Percentiles rank a stretch among this genome's conserved stretches.
Evolutionary conservation across 805 yeast species (phyloP).

Genomic region (Candida tallmaniae): DNA sequence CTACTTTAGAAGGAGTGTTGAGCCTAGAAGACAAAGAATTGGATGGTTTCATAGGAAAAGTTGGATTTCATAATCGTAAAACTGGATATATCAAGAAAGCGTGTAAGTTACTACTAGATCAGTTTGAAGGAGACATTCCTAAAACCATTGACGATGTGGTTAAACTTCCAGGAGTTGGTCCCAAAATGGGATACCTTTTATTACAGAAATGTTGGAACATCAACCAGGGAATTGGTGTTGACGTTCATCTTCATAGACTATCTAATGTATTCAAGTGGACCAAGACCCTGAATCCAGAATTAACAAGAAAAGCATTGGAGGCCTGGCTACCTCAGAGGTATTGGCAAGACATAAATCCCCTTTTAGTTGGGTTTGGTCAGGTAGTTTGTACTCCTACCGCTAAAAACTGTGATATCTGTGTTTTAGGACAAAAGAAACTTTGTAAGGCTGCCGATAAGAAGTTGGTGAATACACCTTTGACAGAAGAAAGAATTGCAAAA

Average conservation of each 20-base stretch:
- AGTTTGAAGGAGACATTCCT: slow-evolving; percentile 69
- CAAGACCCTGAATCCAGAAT: slow-evolving; percentile 62
- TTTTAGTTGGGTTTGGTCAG: slow-evolving; percentile 92
- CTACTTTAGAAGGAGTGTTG: slow-evolving; percentile 52
- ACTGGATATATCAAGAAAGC: slow-evolving; percentile 65
- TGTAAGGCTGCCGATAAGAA: slow-evolving; percentile 57
- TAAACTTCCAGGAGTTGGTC: slow-evolving; percentile 87
- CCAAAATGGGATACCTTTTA: slow-evolving; percentile 85
- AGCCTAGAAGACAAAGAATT: slow-evolving; percentile 50
- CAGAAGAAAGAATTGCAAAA: slow-evolving; percentile 25
- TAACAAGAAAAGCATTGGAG: slow-evolving; percentile 64
- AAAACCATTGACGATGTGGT: slow-evolving; percentile 58
- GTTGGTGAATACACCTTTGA: slow-evolving; percentile 23
- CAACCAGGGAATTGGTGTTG: slow-evolving; percentile 86
- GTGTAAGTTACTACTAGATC: slow-evolving; percentile 45
- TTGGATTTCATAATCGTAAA: slow-evolving; percentile 84
- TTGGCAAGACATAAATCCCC: slow-evolving; percentile 84
- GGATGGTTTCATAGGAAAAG: slow-evolving; percentile 66
- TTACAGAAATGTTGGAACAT: slow-evolving; percentile 80
- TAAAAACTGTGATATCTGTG: slow-evolving; percentile 67
- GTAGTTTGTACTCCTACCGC: slow-evolving; percentile 73
- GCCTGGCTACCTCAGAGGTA: slow-evolving; percentile 66
- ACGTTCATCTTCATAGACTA: slow-evolving; percentile 81
- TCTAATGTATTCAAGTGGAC: slow-evolving; percentile 83
- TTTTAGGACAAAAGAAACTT: slow-evolving; percentile 45